Evolutionary conservation across 2,329 filamentous ascomycete genomes (phyloP).

Genomic region (Fusarium tanahbumbuense): DNA sequence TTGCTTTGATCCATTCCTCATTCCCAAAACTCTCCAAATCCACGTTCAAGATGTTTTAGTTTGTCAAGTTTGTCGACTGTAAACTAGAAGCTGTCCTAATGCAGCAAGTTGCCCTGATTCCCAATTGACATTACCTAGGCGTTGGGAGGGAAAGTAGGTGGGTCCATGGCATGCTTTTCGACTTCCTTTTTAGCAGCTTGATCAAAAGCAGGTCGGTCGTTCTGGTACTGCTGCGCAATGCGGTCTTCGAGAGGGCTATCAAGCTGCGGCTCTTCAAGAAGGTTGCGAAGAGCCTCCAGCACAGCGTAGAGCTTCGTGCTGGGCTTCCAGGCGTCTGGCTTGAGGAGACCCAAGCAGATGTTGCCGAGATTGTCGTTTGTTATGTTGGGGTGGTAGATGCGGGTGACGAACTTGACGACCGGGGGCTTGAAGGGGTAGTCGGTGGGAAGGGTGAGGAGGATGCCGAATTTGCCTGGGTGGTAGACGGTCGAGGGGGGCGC

Average conservation of each 20-base stretch:
- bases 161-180: conserved; percentile 72
- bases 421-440: conserved; percentile 95
- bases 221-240: conserved; percentile 86
- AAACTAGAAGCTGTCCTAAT: neutral
- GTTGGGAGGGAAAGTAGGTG: conserved; percentile 52
- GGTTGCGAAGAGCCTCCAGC: conserved; percentile 78
- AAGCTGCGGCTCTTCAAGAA: conserved; percentile 84
- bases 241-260: conserved; percentile 89
- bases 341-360: conserved; percentile 88
- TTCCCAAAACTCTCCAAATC: neutral
- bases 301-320: conserved; percentile 80
- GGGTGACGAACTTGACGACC: conserved; percentile 81
- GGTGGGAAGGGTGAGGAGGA: conserved; percentile 77
- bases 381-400: conserved; percentile 96
- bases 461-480: conserved; percentile 76
- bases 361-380: conserved; percentile 86
- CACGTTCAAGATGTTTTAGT: neutral
- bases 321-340: conserved; percentile 92
- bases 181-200: conserved; percentile 81
- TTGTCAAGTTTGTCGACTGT: neutral
- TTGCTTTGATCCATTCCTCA: neutral
- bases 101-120: neutral
- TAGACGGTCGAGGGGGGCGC: conserved; percentile 61
- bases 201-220: conserved; percentile 75
- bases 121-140: conserved; percentile 3